Base-by-base conservation (phyloP, 2,329 filamentous ascomycete genomes). In the Graphilbum sp. region DNA sequence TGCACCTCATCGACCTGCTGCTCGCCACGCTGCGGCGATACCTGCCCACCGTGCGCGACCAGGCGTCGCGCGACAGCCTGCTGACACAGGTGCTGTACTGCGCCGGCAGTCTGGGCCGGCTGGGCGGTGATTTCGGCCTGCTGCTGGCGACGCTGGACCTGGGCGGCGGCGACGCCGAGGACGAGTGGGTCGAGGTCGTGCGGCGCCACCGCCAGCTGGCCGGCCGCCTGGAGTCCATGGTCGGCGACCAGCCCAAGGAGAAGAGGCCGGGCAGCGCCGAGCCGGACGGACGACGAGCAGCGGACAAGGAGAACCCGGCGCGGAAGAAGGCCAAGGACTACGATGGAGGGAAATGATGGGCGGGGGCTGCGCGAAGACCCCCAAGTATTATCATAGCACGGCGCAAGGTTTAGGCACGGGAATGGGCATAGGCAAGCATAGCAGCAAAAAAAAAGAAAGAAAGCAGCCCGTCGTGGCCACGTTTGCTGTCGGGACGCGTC, bases 61-160 rank as follows among this genome's bases (percentile, higher is more conserved):
- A 78, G 45, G 72, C 79, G 19, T 79, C 82, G 0, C 66, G 86
- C 24, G 88, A 96, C 53, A 93, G 85, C 51, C 67, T 96, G 39
- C 61, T 95, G 29, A 96, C 87, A 0, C 88, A 96, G 54, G 82
- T 95, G 0, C 62, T 96, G 9, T 96, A 95, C 57, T 93, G 86
- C 49, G 87, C 88, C 1, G 83, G 85, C 34, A 95, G 87, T 58
- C 62, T 98, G 35, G 88, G 88, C 1, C 71, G 90, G 34, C 62
- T 96, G 0, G 90, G 90, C 2, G 87, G 84, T 2, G 90, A 98
- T 55, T 98, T 98, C 57, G 80, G 87, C 40, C 72, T 94, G 62
- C 72, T 95, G 46, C 67, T 96, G 41, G 84, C 86, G 25, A 71
- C 68, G 38, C 62, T 72, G 32, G 65, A 54, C 43, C 52, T 47